Base-by-base conservation (phyloP, 2,329 filamentous ascomycete genomes). In the Sporothrix variecibatus region DNA sequence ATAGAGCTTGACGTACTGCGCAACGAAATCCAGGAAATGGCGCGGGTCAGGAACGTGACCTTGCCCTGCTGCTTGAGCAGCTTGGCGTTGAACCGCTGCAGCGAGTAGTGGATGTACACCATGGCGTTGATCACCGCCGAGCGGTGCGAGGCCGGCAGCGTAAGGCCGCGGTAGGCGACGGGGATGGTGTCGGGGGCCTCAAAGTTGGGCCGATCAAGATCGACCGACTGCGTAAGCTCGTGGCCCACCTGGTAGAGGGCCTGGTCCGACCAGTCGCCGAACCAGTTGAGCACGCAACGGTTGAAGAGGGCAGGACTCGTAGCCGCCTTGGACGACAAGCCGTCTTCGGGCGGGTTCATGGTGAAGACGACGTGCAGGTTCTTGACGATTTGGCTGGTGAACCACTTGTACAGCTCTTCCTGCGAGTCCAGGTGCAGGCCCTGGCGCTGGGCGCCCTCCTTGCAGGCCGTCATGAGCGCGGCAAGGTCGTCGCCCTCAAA, bases 391-490 rank as follows among this genome's bases (percentile, higher is more conserved):
- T 99, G 96, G 79, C 97, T 94, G 0, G 97, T 99, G 85, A 99
- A 99, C 96, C 96, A 99, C 85, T 98, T 98, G 88, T 99, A 99
- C n/a, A 99, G 87, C 83, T 99, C 96, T 84, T 99, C 97, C 78
- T 97, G 95, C 0, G 96, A 98, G 84, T 99, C 96, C 0, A 99
- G 89, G 75, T 98, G 90, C 74, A 98, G 87, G 67, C 96, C 96
- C 85, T 99, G 96, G 76, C 95, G 92, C 82, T 99, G 96, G 26
- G 96, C 95, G 75, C 96, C 97, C 85, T 99, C 96, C 82, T 98
- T 98, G 86, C 97, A 99, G 73, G 95, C 94, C 34, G 97, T 99
- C 96, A 99, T 98, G 77, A 99, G 86, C n/a, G 96, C 93, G 20
- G 96, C 94, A 79, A 97, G 95, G 78, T 99, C 96, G 79, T 99